Evolutionary conservation across 306 rosid species (phyloP), one percentile per base, ranked within the genome.

Genomic region (Trifolium pratense): DNA sequence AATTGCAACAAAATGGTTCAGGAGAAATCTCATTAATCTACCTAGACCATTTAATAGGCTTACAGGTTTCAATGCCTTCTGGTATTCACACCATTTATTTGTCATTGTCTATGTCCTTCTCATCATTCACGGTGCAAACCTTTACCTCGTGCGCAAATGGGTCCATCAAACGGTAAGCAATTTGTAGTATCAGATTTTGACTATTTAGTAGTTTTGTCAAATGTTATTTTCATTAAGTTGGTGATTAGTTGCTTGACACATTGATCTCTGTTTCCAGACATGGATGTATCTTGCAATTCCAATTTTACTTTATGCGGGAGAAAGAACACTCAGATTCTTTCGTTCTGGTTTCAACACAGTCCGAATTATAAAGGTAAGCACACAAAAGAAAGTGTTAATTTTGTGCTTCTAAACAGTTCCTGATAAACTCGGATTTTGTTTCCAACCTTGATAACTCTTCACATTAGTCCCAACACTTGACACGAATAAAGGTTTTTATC

Each of bases 11-110:
- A 79, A 86, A 57, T 88, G 99, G 99, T 88, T 90, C 85, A 82
- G 99, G 78, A 82, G 92, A 75, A 95, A 83, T 86, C 86, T 82
- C 73, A 78, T 95, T 81, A 92, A 92, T 85, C 86, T 95, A 17
- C 99, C 99, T 37, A 89, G 82, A 83, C 99, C 99, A 52, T 86
- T 95, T 80, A 88, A 82, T 68, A 86, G 96, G 84, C 91, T 91
- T 70, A 95, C 97, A 10, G 99, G 99, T 66, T 95, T 77, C 87
- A 95, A 95, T 59, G 97, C 99, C 70, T 95, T 95, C 84, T 95
- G 99, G 97, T 95, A 95, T 87, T 95, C 99, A 39, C 99, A 95
- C 83, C 99, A 95, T 83, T 89, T 91, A 36, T 91, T 95, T 83
- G 91, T 90, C 87, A 76, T 95, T 59, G 99, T 91, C 71, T 95